Base-by-base conservation (phyloP, 2,329 filamentous ascomycete species). In the Pseudocercospora fuligena region DNA sequence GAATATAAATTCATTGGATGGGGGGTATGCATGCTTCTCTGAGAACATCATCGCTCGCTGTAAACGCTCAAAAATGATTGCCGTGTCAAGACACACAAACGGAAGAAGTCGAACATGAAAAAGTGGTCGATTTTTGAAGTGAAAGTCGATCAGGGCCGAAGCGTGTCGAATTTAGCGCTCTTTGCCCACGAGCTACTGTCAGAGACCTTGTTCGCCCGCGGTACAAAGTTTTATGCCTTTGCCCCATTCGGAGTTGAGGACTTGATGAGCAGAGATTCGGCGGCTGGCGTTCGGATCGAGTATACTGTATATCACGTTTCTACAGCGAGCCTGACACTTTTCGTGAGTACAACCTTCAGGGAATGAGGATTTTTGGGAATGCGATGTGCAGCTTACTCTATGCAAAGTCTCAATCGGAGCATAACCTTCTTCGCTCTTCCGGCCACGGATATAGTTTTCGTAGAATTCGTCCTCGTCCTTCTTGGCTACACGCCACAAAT, bases 221-320 rank as follows among this genome's bases (percentile, higher is more conserved):
- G 94, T 95, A 84, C 95, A 99, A 65, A 98, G 87, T 82, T 94
- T 97, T 81, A 98, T 97, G 80, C 97, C 94, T 73, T 95, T 92
- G 73, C 95, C 93, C 95, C 95, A 99, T 83, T 99, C 95, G 4
- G 94, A 98, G 81, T 97, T 97, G 75, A 99, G 88, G 65, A 98
- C 93, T 82, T 99, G 95, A 47, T 94, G 94, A 66, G 95, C 94
- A 31, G 93, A 97, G 78, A 99, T 94, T 73, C 95, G 92, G 70
- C 95, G 91, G 65, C 88, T 88, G 27, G 95, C 93, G 78, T 97
- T 97, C 31, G 95, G 95, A 77, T 99, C 95, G 54, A 99, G 87
- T 71, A 99, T 97, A 23, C 94, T 98, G 82, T 99, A 99, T 78
- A 99, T 97, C 75, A 99, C 95, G 75, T 99, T 99, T 69, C 95